Percentiles rank a stretch among this genome's conserved stretches.
These are phyloP conservation scores for Cicer cuneatum DNA, from an alignment of 306 rosid species.

Conservation along the genomic window DNA sequence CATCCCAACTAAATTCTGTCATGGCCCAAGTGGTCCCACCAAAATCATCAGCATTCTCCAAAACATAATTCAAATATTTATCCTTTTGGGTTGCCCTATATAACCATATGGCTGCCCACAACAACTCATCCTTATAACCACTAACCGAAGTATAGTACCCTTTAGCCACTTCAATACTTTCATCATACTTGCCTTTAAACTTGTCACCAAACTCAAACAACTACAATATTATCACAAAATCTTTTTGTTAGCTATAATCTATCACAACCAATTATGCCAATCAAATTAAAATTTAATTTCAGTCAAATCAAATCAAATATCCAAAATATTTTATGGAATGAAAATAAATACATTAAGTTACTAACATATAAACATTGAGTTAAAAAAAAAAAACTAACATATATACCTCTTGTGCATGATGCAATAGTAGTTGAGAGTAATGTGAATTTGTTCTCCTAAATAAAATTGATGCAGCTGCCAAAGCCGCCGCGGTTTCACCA, in stretches of 20 bases:
- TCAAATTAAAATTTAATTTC: background rate
- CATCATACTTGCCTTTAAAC: slow-evolving; percentile 76
- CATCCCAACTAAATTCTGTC: slow-evolving; percentile 85
- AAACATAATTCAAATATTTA: slow-evolving; percentile 57
- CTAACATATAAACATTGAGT: slow-evolving; percentile 43
- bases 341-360: background rate
- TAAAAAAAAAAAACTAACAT: background rate
- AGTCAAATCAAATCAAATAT: background rate
- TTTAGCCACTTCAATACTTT: slow-evolving; percentile 66
- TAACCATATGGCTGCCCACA: slow-evolving; percentile 88
- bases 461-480: slow-evolving; percentile 78
- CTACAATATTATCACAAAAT: slow-evolving; percentile 49
- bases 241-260: background rate
- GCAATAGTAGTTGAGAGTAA: slow-evolving; percentile 74
- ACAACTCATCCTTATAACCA: slow-evolving; percentile 87
- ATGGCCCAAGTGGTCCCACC: slow-evolving; percentile 87
- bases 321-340: background rate
- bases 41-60: slow-evolving; percentile 61
- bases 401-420: slow-evolving; percentile 77
- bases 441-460: slow-evolving; percentile 77
- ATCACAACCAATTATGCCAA: background rate
- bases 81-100: slow-evolving; percentile 68
- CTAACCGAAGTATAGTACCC: slow-evolving; percentile 75
- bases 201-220: slow-evolving; percentile 85
- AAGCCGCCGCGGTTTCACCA: slow-evolving; percentile 77